These are phyloP conservation scores for Oryza coarctata DNA, from an alignment of 176 grass and related monocot genomes.

Conservation along the genomic window DNA sequence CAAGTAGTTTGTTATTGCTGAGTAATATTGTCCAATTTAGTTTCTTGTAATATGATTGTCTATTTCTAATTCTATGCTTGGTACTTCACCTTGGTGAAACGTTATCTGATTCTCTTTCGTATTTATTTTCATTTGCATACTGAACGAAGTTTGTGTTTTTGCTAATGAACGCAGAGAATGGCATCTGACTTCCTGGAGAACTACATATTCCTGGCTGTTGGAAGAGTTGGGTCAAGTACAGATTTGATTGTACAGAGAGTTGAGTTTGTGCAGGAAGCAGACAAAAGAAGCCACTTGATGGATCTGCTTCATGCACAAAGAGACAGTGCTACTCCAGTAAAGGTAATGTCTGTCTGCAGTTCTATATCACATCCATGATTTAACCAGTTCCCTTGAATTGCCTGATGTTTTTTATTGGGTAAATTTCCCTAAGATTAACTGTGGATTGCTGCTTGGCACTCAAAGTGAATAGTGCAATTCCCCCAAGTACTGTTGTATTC, in stretches of 20 bases:
- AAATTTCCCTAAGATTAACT: neutral
- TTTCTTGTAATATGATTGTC: neutral
- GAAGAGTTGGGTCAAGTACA: constrained; percentile 97
- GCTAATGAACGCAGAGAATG: constrained; percentile 66
- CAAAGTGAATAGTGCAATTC: neutral
- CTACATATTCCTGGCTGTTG: constrained; percentile 98
- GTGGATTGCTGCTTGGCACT: neutral
- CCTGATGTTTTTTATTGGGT: neutral
- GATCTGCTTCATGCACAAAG: constrained; percentile 96
- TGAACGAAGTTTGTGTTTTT: constrained; percentile 17
- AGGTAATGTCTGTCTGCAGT: constrained; percentile 39
- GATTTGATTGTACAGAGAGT: constrained; percentile 92
- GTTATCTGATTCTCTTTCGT: constrained; percentile 1
- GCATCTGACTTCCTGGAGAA: constrained; percentile 88
- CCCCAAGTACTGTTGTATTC: constrained; percentile 1
- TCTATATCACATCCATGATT: neutral
- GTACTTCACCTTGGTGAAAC: neutral
- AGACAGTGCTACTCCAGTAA: constrained; percentile 59
- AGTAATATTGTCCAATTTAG: constrained; percentile 4
- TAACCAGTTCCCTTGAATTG: neutral
- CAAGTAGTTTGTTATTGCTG: neutral
- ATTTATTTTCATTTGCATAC: neutral
- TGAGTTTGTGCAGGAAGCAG: constrained; percentile 89
- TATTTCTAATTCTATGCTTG: constrained; percentile 7
- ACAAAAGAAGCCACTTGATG: constrained; percentile 97